Percentiles rank a stretch among this genome's conserved stretches.
Conservation (phyloP, 106 monocot species). For the Platanthera guangdongensis region DNA sequence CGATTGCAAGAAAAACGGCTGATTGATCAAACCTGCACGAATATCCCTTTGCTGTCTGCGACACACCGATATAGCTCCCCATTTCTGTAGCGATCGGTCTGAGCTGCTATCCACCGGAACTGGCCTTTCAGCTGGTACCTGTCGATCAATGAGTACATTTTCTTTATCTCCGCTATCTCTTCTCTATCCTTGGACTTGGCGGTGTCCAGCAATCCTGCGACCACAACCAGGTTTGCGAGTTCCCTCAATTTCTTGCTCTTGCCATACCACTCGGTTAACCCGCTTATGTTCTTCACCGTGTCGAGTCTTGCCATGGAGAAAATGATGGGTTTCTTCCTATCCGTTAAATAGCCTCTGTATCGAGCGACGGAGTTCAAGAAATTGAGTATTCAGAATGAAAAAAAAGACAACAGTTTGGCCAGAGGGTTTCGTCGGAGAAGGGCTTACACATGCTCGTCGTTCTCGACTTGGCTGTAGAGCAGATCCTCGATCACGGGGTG, state of each 20-base stretch:
- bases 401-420: too few species aligned
- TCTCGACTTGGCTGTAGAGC: conserved; percentile 61
- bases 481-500: conserved; percentile 71
- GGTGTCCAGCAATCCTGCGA: conserved; percentile 78
- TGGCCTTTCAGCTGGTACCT: conserved; percentile 85
- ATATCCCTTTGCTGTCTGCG: conserved; percentile 85
- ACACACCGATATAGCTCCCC: conserved; percentile 93
- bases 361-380: neutral
- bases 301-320: conserved; percentile 99
- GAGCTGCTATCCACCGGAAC: conserved; percentile 86
- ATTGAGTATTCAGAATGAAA: neutral
- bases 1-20: neutral
- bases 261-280: conserved; percentile 82
- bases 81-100: conserved; percentile 70
- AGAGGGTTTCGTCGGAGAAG: neutral
- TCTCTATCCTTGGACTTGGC: conserved; percentile 88
- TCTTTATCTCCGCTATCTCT: conserved; percentile 87
- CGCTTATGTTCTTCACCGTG: conserved; percentile 90
- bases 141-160: conserved; percentile 75
- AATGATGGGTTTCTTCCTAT: conserved; percentile 81
- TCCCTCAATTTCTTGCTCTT: conserved; percentile 78
- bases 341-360: conserved; percentile 59
- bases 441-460: conserved; percentile 69
- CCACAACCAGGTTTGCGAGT: conserved; percentile 85
- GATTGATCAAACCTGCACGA: conserved; percentile 48